Base-by-base conservation (phyloP, 345 rosid species). In the Nasturtium officinale region DNA sequence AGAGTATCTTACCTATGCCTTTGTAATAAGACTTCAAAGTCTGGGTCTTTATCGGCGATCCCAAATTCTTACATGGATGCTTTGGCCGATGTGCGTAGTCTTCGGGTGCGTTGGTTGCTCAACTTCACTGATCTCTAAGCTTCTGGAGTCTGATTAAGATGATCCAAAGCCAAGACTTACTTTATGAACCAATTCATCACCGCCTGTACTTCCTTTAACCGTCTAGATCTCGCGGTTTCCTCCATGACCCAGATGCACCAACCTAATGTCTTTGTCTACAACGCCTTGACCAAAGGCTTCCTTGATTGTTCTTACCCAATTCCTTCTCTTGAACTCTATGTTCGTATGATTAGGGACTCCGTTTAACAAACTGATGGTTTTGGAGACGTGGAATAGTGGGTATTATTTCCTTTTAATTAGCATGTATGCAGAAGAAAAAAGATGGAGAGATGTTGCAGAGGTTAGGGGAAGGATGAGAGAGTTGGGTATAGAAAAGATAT, bases 341-440 rank as follows among this genome's bases (percentile, higher is more conserved):
- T 40, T 21, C 59, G 54, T 54, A 85, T 90, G 90, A 69, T 88
- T 61, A 83, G 83, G 43, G 85, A 77, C 56, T 59, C 77, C 91
- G 26, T 80, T 79, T 42, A 54, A 81, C 15, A 77, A 83, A 61
- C 71, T 90, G 82, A 79, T 69, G 83, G 78, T 76, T 72, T 61
- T 92, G 77, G 97, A 90, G 76, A 90, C 93, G 23, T 57, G 79
- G 15, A 86, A 84, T 18, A 86, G 87, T 72, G 96, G 91, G 33
- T 77, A 87, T 51, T 79, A 74, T 47, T 74, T 66, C 30, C 91
- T 90, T 63, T 60, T 86, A 59, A 69, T 85, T 70, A 85, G 84
- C 83, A 77, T 86, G 87, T 81, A 87, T 59, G 93, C 91, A 35
- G 89, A 85, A 78, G 83, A 75, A 63, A 80, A 81, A 45, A 74